These are phyloP conservation scores for Tylopilus sp. DNA, from an alignment of 1,284 basidiomycete genomes.

Conservation along the genomic window DNA sequence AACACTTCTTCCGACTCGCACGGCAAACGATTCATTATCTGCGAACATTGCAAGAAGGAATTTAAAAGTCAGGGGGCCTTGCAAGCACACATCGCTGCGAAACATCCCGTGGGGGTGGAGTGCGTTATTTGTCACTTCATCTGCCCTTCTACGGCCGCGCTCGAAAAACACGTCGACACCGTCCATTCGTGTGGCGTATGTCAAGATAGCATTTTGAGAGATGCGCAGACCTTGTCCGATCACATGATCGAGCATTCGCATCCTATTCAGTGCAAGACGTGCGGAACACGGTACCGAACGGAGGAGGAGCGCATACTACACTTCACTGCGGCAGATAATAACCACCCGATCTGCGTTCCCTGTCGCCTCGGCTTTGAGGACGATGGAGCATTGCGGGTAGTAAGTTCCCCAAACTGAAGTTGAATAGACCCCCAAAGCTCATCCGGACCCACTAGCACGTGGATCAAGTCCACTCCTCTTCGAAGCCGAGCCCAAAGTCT, in stretches of 20 bases:
- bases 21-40: constrained; percentile 14
- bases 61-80: constrained; percentile 24
- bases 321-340: constrained; percentile 23
- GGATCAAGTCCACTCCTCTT: constrained; percentile 14
- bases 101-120: constrained; percentile 22
- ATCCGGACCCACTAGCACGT: constrained; percentile 20
- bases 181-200: constrained; percentile 28
- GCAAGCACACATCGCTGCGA: constrained; percentile 24
- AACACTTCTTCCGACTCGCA: not conserved
- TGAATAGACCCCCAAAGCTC: constrained; percentile 8
- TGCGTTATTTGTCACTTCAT: constrained; percentile 27
- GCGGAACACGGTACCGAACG: constrained; percentile 28
- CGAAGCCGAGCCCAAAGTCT: constrained; percentile 9
- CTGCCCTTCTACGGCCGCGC: constrained; percentile 22
- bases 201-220: constrained; percentile 28
- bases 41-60: constrained; percentile 28
- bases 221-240: constrained; percentile 26
- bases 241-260: constrained; percentile 28
- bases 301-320: constrained; percentile 28
- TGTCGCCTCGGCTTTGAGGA: constrained; percentile 31
- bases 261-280: constrained; percentile 25
- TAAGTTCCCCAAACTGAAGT: constrained; percentile 17
- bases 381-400: constrained; percentile 19
- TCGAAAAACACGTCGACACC: constrained; percentile 27
- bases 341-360: constrained; percentile 25